A percentile compares a stretch with the other conserved stretches of the same genome.
Conservation (phyloP, 1,284 basidiomycete species). For the Tilletiopsis washingtonensis region DNA sequence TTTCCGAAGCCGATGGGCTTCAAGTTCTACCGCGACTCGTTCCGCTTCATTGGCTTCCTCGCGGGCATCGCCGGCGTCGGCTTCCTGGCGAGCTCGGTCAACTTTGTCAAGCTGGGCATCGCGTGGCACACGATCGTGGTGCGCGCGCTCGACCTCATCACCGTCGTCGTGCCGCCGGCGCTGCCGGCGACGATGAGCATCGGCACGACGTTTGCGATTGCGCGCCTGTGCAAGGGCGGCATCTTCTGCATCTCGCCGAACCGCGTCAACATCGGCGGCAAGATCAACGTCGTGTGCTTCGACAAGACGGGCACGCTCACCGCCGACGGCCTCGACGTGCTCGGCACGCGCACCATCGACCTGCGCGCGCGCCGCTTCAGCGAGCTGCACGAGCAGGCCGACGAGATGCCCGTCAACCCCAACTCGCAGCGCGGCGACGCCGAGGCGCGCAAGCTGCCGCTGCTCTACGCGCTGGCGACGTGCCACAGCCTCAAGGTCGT, state of each 20-base stretch:
- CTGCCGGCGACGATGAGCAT: constrained; percentile 95
- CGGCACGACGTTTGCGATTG: constrained; percentile 90
- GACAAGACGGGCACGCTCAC: constrained; percentile 99
- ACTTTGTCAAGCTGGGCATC: constrained; percentile 77
- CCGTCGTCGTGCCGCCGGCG: constrained; percentile 94
- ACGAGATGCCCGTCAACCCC: constrained; percentile 64
- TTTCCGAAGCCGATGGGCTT: constrained; percentile 93
- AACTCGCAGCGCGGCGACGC: constrained; percentile 51
- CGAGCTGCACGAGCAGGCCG: constrained; percentile 77
- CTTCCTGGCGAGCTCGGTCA: constrained; percentile 60
- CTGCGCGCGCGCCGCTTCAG: constrained; percentile 63
- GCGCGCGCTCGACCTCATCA: constrained; percentile 92
- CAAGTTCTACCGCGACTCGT: constrained; percentile 94
- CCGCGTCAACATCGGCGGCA: constrained; percentile 89
- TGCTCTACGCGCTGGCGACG: constrained; percentile 86
- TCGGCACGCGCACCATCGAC: constrained; percentile 51
- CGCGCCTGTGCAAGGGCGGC: constrained; percentile 74
- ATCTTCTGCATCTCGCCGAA: constrained; percentile 97
- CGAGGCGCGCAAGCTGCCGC: constrained; percentile 61
- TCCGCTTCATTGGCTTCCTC: constrained; percentile 88
- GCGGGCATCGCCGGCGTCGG: constrained; percentile 79
- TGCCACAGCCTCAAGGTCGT: constrained; percentile 94
- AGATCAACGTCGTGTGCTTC: constrained; percentile 96
- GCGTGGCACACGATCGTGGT: constrained; percentile 83
- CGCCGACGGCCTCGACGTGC: constrained; percentile 93